Percentiles rank a stretch among this genome's conserved stretches.
Conservation (phyloP, 768 basidiomycete genomes). For the Kwoniella shandongensis region DNA sequence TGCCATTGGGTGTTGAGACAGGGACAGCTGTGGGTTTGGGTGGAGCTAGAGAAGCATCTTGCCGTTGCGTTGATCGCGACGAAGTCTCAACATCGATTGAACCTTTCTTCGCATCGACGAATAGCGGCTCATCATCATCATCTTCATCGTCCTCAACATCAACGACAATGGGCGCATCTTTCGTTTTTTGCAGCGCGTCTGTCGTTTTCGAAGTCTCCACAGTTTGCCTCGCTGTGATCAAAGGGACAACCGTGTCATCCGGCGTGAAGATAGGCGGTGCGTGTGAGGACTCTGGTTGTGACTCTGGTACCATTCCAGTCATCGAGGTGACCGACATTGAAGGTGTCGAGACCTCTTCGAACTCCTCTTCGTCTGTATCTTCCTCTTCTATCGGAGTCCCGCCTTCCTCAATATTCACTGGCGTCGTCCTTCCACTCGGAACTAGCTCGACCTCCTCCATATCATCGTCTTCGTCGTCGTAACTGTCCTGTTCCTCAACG, state of each 20-base stretch:
- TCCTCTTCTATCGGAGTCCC: slow-evolving; percentile 6
- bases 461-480: slow-evolving; percentile 22
- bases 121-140: slow-evolving; percentile 10
- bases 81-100: not conserved
- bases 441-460: slow-evolving; percentile 48
- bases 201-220: slow-evolving; percentile 6
- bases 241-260: slow-evolving; percentile 12
- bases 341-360: slow-evolving; percentile 36
- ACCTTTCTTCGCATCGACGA: not conserved
- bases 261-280: not conserved
- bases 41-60: too few relatives aligned
- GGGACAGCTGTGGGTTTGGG: too few relatives aligned
- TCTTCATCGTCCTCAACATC: slow-evolving; percentile 22
- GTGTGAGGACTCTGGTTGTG: not conserved
- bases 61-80: not conserved
- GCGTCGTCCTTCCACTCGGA: slow-evolving; percentile 29
- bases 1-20: too few relatives aligned
- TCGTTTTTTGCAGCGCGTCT: not conserved
- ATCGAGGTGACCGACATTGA: not conserved
- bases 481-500: slow-evolving; percentile 6
- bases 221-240: slow-evolving; percentile 8
- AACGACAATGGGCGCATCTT: not conserved
- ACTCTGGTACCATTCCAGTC: not conserved
- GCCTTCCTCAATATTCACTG: slow-evolving; percentile 1
- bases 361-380: slow-evolving; percentile 42